phyloP scores from a whole-genome alignment of 192 early-diverging fungal genomes.

The Rhizophlyctis rosea region DNA sequence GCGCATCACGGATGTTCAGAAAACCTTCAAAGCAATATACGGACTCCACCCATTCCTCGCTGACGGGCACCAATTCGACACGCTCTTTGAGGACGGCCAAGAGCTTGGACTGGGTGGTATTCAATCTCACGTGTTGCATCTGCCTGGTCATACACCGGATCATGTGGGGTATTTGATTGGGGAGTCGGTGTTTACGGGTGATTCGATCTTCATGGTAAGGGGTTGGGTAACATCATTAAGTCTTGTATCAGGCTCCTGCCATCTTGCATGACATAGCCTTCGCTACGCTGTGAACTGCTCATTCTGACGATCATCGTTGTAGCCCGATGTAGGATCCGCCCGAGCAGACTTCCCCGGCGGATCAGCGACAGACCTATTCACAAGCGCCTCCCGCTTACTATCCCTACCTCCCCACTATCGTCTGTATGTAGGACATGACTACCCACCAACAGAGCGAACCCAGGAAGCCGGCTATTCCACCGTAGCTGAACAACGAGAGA shows the following conservation, averaged over 20 bases:
- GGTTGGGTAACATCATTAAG: neutral
- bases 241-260: too few relatives aligned
- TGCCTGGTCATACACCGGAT: conserved; percentile 38
- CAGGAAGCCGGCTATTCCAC: neutral
- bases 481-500: conserved; percentile 12
- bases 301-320: neutral
- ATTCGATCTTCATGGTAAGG: conserved; percentile 26
- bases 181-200: conserved; percentile 24
- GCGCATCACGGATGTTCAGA: conserved; percentile 23
- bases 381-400: conserved; percentile 8
- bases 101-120: conserved; percentile 13
- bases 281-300: neutral
- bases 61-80: conserved; percentile 28
- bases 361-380: conserved; percentile 22
- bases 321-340: conserved; percentile 34
- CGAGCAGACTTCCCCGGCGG: conserved; percentile 35
- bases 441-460: conserved; percentile 12
- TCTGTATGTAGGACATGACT: conserved; percentile 29
- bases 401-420: conserved; percentile 15
- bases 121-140: neutral
- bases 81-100: conserved; percentile 17
- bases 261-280: too few relatives aligned
- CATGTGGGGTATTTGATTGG: conserved; percentile 22
- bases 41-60: conserved; percentile 6
- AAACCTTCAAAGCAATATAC: conserved; percentile 12